Percentiles rank a stretch among this genome's conserved stretches.
phyloP scores from a whole-genome alignment of 2,329 filamentous ascomycete species.

The Aspergillus hortae region DNA sequence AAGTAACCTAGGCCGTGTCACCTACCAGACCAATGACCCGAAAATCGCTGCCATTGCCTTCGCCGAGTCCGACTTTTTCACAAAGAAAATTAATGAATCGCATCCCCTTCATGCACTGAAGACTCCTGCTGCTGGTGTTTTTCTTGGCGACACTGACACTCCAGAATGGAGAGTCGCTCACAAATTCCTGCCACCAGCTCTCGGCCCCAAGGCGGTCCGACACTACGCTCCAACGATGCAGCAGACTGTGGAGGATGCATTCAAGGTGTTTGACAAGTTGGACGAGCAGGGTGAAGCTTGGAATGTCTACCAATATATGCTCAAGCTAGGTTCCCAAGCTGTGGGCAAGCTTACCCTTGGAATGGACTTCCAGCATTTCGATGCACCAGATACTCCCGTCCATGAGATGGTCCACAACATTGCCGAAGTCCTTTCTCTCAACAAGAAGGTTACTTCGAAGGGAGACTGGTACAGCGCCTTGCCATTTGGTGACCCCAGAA shows the following conservation, averaged over 20 bases:
- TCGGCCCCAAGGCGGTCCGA: constrained; percentile 58
- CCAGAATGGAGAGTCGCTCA: constrained; percentile 45
- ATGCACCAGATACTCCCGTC: constrained; percentile 41
- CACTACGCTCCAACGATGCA: constrained; percentile 62
- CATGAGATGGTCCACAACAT: constrained; percentile 53
- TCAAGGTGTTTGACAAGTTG: constrained; percentile 47
- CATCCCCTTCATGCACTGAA: constrained; percentile 30
- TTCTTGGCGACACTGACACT: constrained; percentile 33
- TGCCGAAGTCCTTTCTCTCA: constrained; percentile 51
- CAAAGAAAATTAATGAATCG: constrained; percentile 46
- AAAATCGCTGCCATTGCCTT: constrained; percentile 46
- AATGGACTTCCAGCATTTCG: constrained; percentile 46
- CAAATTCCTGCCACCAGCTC: constrained; percentile 60
- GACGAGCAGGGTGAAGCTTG: constrained; percentile 45
- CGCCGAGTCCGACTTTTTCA: constrained; percentile 52
- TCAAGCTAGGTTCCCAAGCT: constrained; percentile 45
- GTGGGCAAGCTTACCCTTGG: constrained; percentile 46
- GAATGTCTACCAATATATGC: constrained; percentile 51
- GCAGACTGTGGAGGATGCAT: constrained; percentile 49
- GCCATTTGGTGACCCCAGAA: constrained; percentile 56
- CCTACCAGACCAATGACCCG: constrained; percentile 53
- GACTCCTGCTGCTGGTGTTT: constrained; percentile 26
- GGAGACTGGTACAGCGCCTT: constrained; percentile 56
- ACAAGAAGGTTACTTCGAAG: constrained; percentile 56
- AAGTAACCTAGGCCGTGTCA: constrained; percentile 49